Percentiles rank a stretch among this genome's conserved stretches.
Evolutionary conservation across 768 basidiomycete genomes (phyloP).

Genomic region (Leccinum aurantiacum): DNA sequence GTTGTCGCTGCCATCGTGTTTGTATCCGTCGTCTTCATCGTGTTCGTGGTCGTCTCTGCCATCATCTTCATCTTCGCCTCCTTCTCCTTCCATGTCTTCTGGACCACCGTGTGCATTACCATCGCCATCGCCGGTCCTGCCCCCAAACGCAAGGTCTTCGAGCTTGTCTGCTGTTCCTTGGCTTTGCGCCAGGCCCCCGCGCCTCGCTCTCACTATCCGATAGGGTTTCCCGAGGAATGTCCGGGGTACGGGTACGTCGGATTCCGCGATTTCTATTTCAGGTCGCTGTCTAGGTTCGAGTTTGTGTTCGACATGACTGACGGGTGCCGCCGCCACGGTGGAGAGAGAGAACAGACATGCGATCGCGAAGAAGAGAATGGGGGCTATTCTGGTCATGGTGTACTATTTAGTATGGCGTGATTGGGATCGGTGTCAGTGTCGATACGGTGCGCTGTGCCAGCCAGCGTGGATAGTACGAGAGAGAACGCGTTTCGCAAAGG

Average conservation of each 20-base stretch:
- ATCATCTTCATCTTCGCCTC: neutral
- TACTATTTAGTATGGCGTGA: neutral
- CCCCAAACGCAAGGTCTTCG: neutral
- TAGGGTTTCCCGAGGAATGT: conserved; percentile 19
- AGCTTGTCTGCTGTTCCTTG: neutral
- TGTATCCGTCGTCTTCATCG: no score
- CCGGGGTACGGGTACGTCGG: conserved; percentile 9
- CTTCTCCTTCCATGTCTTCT: neutral
- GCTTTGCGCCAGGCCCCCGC: neutral
- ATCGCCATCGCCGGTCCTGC: neutral
- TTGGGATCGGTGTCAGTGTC: neutral
- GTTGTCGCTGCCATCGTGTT: neutral
- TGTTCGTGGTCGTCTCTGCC: neutral
- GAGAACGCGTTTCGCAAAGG: neutral
- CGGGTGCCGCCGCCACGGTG: neutral
- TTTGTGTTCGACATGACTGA: neutral
- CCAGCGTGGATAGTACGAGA: neutral
- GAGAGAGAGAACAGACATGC: conserved; percentile 12
- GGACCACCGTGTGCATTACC: neutral
- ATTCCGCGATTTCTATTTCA: neutral
- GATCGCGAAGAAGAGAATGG: conserved; percentile 6
- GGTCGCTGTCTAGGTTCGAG: neutral
- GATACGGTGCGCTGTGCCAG: neutral
- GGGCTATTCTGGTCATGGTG: conserved; percentile 5
- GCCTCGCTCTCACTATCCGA: neutral